phyloP scores from a whole-genome alignment of 1,284 basidiomycete genomes.

The Coriolopsis trogii region DNA sequence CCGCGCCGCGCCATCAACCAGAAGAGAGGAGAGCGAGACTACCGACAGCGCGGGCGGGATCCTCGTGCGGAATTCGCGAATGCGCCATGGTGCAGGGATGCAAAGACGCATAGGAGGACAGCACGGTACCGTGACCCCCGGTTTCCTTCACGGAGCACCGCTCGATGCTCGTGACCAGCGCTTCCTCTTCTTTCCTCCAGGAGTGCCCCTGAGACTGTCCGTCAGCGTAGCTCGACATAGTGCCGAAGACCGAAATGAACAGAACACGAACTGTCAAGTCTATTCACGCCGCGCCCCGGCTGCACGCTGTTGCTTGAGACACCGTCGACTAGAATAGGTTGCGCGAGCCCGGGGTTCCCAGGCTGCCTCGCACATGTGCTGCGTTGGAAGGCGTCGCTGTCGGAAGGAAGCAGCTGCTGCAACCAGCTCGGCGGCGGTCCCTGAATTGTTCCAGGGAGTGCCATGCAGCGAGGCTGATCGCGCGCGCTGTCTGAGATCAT shows the following conservation, averaged over 20 bases:
- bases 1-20: too few relatives aligned
- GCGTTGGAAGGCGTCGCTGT: not conserved
- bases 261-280: constrained; percentile 13
- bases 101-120: too few relatives aligned
- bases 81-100: not conserved
- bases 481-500: constrained; percentile 6
- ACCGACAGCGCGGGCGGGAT: not conserved
- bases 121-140: constrained; percentile 5
- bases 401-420: not conserved
- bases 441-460: not conserved
- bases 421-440: not conserved
- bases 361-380: not conserved
- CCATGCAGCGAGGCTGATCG: constrained; percentile 1
- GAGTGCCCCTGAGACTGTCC: not conserved
- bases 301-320: not conserved
- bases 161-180: not conserved
- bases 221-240: not conserved
- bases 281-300: not conserved
- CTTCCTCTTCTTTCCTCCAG: not conserved
- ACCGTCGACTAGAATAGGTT: constrained; percentile 5
- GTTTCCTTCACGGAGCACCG: not conserved
- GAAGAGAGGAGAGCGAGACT: not conserved
- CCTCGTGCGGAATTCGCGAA: constrained; percentile 19
- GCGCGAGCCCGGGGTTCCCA: not conserved
- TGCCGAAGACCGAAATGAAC: constrained; percentile 3